phyloP scores from a whole-genome alignment of 805 yeast genomes.

The Candida patagonica region DNA sequence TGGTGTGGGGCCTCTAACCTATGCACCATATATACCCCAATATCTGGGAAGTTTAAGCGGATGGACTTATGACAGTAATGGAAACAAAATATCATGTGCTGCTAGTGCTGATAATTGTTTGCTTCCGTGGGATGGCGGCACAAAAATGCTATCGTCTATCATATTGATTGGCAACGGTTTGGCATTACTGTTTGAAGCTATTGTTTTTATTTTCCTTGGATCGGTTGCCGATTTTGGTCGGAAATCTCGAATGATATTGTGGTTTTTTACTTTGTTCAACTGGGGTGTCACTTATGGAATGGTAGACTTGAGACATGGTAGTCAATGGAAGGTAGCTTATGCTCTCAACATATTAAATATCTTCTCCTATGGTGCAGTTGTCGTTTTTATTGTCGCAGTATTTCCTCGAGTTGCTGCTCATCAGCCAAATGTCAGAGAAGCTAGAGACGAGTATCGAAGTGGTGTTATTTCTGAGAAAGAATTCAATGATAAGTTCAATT shows the following conservation, averaged over 20 bases:
- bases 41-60: constrained; percentile 9
- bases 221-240: constrained; percentile 12
- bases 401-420: constrained; percentile 14
- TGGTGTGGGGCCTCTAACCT: constrained; percentile 12
- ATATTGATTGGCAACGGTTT: constrained; percentile 12
- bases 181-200: constrained; percentile 11
- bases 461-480: constrained; percentile 10
- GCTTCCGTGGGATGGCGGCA: constrained; percentile 11
- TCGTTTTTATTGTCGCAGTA: constrained; percentile 11
- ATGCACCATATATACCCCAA: constrained; percentile 12
- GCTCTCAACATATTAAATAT: constrained; percentile 10
- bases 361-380: constrained; percentile 8
- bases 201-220: constrained; percentile 13
- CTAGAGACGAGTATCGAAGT: constrained; percentile 7
- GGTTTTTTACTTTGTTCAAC: constrained; percentile 7
- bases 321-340: constrained; percentile 10
- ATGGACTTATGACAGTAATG: constrained; percentile 10
- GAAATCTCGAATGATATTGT: constrained; percentile 8
- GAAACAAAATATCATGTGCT: constrained; percentile 8
- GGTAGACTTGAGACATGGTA: constrained; percentile 6
- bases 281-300: constrained; percentile 13
- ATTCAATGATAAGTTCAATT: constrained; percentile 4
- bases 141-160: constrained; percentile 8
- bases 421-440: constrained; percentile 11
- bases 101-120: constrained; percentile 8